phyloP scores from a whole-genome alignment of 495 filamentous ascomycete genomes.

The Xylaria intraflava region DNA sequence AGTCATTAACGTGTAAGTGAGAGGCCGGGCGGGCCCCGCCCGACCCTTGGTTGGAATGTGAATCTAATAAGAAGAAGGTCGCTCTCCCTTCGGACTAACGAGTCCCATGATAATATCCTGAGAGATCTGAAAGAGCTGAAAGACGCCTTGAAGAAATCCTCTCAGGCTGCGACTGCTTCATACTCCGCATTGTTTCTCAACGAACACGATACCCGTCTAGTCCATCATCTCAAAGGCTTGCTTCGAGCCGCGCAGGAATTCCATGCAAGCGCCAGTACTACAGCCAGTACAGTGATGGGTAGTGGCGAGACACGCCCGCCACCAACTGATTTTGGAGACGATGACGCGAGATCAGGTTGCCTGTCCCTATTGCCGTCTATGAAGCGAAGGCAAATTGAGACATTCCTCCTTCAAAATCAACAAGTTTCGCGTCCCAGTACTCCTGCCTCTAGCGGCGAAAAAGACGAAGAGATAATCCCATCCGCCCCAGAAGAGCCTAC shows the following conservation, averaged over 20 bases:
- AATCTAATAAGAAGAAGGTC: slow-evolving; percentile 5
- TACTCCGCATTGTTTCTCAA: slow-evolving; percentile 13
- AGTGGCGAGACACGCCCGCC: slow-evolving; percentile 7
- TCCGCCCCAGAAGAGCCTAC: neutral
- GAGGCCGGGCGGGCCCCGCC: neutral
- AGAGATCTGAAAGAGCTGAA: slow-evolving; percentile 13
- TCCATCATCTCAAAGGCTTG: slow-evolving; percentile 6
- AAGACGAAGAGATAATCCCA: neutral
- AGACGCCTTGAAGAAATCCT: slow-evolving; percentile 8
- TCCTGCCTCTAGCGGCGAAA: neutral
- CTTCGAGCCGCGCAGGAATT: slow-evolving; percentile 10
- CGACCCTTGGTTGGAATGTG: neutral
- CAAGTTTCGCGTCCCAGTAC: neutral
- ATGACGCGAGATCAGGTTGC: slow-evolving; percentile 5
- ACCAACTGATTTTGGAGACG: slow-evolving; percentile 5
- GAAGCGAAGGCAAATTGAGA: slow-evolving; percentile 11
- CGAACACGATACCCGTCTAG: slow-evolving; percentile 5
- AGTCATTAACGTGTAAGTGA: slow-evolving; percentile 14
- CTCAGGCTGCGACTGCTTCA: slow-evolving; percentile 8
- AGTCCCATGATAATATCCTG: slow-evolving; percentile 9
- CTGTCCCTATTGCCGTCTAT: slow-evolving; percentile 5
- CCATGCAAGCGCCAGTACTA: slow-evolving; percentile 10
- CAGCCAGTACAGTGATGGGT: slow-evolving; percentile 8
- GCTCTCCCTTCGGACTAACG: slow-evolving; percentile 11
- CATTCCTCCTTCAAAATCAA: slow-evolving; percentile 4